A percentile compares a stretch with the other conserved stretches of the same genome.
Conservation (phyloP, 371 early-diverging fungal species). For the Gilbertella persicaria region DNA sequence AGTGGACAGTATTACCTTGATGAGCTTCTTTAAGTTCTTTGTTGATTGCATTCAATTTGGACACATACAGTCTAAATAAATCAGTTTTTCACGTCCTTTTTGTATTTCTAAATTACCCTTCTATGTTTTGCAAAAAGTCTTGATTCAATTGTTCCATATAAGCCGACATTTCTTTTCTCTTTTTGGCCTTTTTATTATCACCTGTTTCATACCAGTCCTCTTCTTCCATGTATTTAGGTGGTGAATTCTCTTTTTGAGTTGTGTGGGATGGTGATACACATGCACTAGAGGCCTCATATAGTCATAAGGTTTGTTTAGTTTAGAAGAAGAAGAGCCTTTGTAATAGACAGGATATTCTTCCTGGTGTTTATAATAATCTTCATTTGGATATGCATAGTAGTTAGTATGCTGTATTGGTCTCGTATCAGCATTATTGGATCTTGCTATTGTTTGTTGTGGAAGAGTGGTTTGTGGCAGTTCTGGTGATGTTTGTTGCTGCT, state of each 20-base stretch:
- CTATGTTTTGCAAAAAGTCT: conserved; percentile 44
- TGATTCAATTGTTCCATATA: conserved; percentile 41
- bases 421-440: no score
- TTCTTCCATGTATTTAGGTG: neutral
- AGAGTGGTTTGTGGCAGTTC: neutral
- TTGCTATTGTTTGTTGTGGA: conserved; percentile 6
- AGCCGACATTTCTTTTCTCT: conserved; percentile 37
- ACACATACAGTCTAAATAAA: conserved; percentile 31
- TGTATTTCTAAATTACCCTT: conserved; percentile 27
- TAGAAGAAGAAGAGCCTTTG: conserved; percentile 2
- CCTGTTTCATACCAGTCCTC: conserved; percentile 24
- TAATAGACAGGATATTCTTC: conserved; percentile 12
- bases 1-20: conserved; percentile 18
- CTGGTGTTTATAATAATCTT: conserved; percentile 1
- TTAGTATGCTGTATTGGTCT: no score
- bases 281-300: conserved; percentile 4
- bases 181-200: conserved; percentile 36
- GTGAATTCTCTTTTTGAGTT: conserved; percentile 2
- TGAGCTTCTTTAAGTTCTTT: conserved; percentile 29
- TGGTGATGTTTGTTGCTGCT: neutral
- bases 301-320: neutral
- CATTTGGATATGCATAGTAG: no score
- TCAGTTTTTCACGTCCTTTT: neutral
- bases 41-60: conserved; percentile 30
- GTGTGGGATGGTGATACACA: conserved; percentile 1